A percentile compares a stretch with the other conserved stretches of the same genome.
These are phyloP conservation scores for Carex cristatella DNA, from an alignment of 176 grass and related monocot genomes.

Conservation along the genomic window DNA sequence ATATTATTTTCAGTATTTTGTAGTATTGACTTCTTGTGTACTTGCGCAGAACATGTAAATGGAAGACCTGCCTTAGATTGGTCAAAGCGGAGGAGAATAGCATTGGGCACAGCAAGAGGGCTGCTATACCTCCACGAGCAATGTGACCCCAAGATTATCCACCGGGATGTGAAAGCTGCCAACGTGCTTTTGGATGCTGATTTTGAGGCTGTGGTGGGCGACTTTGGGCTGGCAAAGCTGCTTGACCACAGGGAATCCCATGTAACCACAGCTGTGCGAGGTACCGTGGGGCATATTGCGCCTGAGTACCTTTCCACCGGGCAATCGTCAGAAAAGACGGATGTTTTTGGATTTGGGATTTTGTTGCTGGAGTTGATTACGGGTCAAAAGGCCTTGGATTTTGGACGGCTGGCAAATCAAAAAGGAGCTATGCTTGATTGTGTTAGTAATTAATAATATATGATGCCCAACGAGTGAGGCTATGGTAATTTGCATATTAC, in stretches of 20 bases:
- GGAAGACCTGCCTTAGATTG: slow-evolving; percentile 63
- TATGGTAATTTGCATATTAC: too few species aligned
- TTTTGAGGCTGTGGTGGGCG: slow-evolving; percentile 71
- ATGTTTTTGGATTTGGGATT: slow-evolving; percentile 80
- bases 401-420: slow-evolving; percentile 37
- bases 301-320: slow-evolving; percentile 46
- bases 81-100: slow-evolving; percentile 68
- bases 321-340: slow-evolving; percentile 71
- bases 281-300: slow-evolving; percentile 69
- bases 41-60: slow-evolving; percentile 43
- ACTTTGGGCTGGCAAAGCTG: slow-evolving; percentile 81
- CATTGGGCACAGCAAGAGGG: slow-evolving; percentile 55
- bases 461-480: too few species aligned
- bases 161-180: slow-evolving; percentile 83
- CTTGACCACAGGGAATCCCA: slow-evolving; percentile 65
- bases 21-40: slow-evolving; percentile 20
- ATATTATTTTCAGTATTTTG: neutral
- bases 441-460: slow-evolving; percentile 36
- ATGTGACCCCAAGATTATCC: slow-evolving; percentile 82
- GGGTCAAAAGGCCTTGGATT: slow-evolving; percentile 47
- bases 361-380: slow-evolving; percentile 70
- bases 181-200: slow-evolving; percentile 76
- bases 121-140: slow-evolving; percentile 72
- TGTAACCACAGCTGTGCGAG: slow-evolving; percentile 44
- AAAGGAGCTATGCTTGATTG: slow-evolving; percentile 61